These are phyloP conservation scores for Ballota nigra DNA, from an alignment of 257 asterid species.

Conservation along the genomic window DNA sequence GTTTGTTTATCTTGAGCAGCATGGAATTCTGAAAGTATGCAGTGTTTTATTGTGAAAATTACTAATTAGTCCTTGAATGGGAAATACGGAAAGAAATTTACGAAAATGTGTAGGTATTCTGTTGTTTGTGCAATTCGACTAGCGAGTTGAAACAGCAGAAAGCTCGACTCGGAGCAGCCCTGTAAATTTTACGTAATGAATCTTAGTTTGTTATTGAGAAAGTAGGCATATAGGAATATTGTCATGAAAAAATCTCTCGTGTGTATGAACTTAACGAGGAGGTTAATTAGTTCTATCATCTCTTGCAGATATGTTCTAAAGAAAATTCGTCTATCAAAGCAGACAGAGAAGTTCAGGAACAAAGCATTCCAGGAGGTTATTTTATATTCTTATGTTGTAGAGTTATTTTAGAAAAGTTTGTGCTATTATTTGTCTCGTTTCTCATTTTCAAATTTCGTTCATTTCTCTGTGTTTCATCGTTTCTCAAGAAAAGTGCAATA, in stretches of 20 bases:
- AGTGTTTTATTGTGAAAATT: slow-evolving; percentile 3
- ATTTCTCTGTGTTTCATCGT: neutral
- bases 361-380: slow-evolving; percentile 79
- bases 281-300: slow-evolving; percentile 5
- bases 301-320: slow-evolving; percentile 73
- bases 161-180: neutral
- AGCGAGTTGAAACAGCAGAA: neutral
- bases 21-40: neutral
- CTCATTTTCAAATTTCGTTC: neutral
- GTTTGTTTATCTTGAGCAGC: neutral
- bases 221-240: neutral
- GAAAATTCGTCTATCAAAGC: slow-evolving; percentile 79
- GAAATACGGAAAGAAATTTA: neutral
- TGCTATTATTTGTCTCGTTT: neutral
- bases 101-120: neutral
- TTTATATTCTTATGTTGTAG: slow-evolving; percentile 17
- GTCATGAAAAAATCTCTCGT: neutral
- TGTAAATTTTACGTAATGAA: too few species aligned
- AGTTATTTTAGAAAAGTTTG: neutral
- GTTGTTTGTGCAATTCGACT: slow-evolving; percentile 6
- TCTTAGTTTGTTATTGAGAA: too few species aligned
- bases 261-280: slow-evolving; percentile 9
- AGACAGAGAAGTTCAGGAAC: slow-evolving; percentile 69
- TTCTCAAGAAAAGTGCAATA: neutral
- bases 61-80: neutral